Conservation (phyloP, 2,329 filamentous ascomycete genomes). For the Alternaria postmessia region DNA sequence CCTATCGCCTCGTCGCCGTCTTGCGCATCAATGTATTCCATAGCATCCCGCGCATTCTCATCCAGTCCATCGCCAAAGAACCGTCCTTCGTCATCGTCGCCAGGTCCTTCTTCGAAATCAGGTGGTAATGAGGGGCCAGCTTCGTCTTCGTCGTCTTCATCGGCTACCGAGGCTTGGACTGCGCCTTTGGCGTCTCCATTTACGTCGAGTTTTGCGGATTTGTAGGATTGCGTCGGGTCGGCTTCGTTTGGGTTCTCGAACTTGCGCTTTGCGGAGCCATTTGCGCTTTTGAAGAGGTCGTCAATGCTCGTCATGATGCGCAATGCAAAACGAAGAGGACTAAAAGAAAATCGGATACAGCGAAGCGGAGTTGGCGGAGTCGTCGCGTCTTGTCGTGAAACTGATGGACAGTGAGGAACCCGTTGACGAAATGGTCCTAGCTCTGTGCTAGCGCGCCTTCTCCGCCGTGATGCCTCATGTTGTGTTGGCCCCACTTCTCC, state of each 20-base stretch:
- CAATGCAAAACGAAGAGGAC: neutral
- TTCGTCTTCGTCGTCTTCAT: constrained; percentile 54
- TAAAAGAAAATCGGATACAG: neutral
- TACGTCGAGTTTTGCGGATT: constrained; percentile 63
- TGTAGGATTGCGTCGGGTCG: constrained; percentile 67
- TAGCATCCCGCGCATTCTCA: constrained; percentile 77
- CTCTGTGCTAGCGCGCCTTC: constrained; percentile 11
- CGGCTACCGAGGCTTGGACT: constrained; percentile 58
- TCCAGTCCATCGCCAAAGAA: constrained; percentile 96
- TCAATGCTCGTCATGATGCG: constrained; percentile 65
- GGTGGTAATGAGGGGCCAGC: constrained; percentile 64
- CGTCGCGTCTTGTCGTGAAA: constrained; percentile 11
- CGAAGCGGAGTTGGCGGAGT: constrained; percentile 9
- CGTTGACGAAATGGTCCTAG: constrained; percentile 8
- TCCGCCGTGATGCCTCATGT: neutral
- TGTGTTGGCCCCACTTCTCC: constrained; percentile 2
- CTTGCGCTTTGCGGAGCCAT: constrained; percentile 64
- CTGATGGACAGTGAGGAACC: constrained; percentile 4
- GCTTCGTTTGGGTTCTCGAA: constrained; percentile 62
- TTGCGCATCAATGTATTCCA: constrained; percentile 84
- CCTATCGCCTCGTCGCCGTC: constrained; percentile 62
- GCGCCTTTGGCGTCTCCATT: constrained; percentile 61
- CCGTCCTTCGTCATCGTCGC: constrained; percentile 83
- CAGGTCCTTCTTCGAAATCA: constrained; percentile 64
- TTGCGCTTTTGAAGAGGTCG: constrained; percentile 68